A percentile compares a stretch with the other conserved stretches of the same genome.
Evolutionary conservation across 345 rosid species (phyloP).

Genomic region (Eucalyptus coolabah): DNA sequence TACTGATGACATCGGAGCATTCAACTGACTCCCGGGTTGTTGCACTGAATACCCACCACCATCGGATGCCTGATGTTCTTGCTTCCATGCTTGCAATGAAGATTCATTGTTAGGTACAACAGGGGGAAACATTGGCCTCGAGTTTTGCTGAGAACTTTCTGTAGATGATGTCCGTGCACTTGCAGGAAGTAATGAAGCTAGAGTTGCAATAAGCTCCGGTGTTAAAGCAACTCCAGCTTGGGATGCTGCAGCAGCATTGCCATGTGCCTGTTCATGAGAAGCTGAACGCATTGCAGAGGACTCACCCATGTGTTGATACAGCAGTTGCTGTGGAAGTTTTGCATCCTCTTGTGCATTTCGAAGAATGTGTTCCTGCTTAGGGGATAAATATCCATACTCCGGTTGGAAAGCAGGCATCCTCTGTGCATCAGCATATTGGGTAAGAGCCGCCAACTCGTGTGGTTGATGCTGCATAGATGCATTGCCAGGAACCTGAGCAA

Average conservation of each 20-base stretch:
- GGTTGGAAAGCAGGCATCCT: slow-evolving; percentile 9
- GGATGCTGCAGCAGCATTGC: slow-evolving; percentile 17
- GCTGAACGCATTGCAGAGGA: slow-evolving; percentile 14
- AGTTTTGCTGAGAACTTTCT: slow-evolving; percentile 35
- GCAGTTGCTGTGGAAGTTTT: slow-evolving; percentile 23
- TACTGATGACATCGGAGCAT: slow-evolving; percentile 17
- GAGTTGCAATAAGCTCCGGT: slow-evolving; percentile 75
- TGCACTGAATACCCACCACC: slow-evolving; percentile 21
- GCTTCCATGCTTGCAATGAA: slow-evolving; percentile 38
- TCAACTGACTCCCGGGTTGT: slow-evolving; percentile 38
- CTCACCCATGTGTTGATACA: slow-evolving; percentile 16
- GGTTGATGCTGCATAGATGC: slow-evolving; percentile 21
- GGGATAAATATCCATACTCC: slow-evolving; percentile 15
- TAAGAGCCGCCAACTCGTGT: slow-evolving; percentile 5
- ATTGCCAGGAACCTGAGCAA: slow-evolving; percentile 38
- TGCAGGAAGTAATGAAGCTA: slow-evolving; percentile 58
- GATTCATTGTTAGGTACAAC: slow-evolving; percentile 17
- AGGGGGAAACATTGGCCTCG: slow-evolving; percentile 25
- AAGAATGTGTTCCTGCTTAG: slow-evolving; percentile 25
- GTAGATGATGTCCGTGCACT: slow-evolving; percentile 26
- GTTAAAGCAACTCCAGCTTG: slow-evolving; percentile 61
- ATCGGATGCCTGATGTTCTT: slow-evolving; percentile 29
- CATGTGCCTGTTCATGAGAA: slow-evolving; percentile 18
- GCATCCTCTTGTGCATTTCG: slow-evolving; percentile 35
- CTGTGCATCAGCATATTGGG: slow-evolving; percentile 23